phyloP scores from a whole-genome alignment of 106 monocot genomes.

The Allium sativum region DNA sequence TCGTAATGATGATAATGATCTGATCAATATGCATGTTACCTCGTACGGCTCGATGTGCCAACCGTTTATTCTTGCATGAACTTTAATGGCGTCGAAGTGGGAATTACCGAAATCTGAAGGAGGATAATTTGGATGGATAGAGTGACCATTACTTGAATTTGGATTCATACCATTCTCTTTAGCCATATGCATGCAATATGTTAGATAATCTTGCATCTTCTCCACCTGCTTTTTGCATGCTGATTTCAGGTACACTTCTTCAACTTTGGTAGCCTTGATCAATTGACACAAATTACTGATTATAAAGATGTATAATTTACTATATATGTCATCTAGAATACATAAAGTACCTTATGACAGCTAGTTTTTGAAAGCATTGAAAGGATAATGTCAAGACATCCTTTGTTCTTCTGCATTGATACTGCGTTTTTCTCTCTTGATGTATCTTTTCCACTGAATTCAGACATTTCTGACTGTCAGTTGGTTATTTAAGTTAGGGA shows the following conservation, averaged over 20 bases:
- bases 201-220: slow-evolving; percentile 23
- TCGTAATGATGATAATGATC: neutral
- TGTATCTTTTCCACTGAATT: neutral
- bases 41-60: slow-evolving; percentile 32
- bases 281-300: neutral
- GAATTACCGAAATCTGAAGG: neutral
- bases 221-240: slow-evolving; percentile 16
- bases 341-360: neutral
- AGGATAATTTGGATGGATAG: too few species aligned
- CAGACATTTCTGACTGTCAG: neutral
- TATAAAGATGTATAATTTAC: neutral
- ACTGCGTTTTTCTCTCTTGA: neutral
- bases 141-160: neutral
- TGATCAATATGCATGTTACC: slow-evolving; percentile 5
- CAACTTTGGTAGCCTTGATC: slow-evolving; percentile 16
- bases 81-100: slow-evolving; percentile 6
- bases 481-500: neutral
- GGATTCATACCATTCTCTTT: slow-evolving; percentile 17
- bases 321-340: neutral
- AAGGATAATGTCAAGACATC: slow-evolving; percentile 5
- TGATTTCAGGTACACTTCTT: slow-evolving; percentile 18
- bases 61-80: slow-evolving; percentile 25
- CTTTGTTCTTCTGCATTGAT: neutral
- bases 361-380: slow-evolving; percentile 8
- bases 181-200: slow-evolving; percentile 16